Base-by-base conservation (phyloP, 1,284 basidiomycete species). In the Anthracocystis walkeri region DNA sequence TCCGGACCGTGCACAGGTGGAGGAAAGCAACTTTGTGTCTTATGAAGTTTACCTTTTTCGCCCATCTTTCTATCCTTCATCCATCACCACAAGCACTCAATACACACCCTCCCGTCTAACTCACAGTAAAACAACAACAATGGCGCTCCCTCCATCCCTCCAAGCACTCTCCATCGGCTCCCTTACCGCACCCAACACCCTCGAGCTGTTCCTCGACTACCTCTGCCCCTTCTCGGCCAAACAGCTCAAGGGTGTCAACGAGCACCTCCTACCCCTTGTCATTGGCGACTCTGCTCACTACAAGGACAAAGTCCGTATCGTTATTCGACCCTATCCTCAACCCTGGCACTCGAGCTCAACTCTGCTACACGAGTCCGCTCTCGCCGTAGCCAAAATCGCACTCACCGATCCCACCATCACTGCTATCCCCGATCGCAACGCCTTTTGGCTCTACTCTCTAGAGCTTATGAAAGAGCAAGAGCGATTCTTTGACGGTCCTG, bases 121-220 rank as follows among this genome's bases (percentile, higher is more conserved):
- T 23, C 45, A 33, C 16, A 4, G 20, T 40, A 45, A 14, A 7
- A 44, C 14, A 50, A 55, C 50, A 49, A 62, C 21, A 51, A 96
- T 96, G 94, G 91, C 94, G 58, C 88, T 96, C 52, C 92, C 92
- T 86, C 92, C 92, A 6, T 89, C 90, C 52, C 90, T 96, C 58
- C 87, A 88, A 27, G 90, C 92, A 57, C 88, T 93, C 52, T 86
- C 92, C 52, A 88, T 95, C 75, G 95, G 95, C 38, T 85, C 84
- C 23, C 85, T 87, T 49, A 85, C 89, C 35, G 89, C 93, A 0
- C 90, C 91, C 0, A 93, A 97, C 82, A 93, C 92, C 2, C 88
- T 97, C 61, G 94, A 96, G 69, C 87, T 95, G 59, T 94, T 92
- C 85, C 42, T 77, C 20, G 75, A 79, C 68, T 77, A 77, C 23